A percentile compares a stretch with the other conserved stretches of the same genome.
These are phyloP conservation scores for Globisporangium polare DNA, from an alignment of 352 stramenopile genomes.

Conservation along the genomic window DNA sequence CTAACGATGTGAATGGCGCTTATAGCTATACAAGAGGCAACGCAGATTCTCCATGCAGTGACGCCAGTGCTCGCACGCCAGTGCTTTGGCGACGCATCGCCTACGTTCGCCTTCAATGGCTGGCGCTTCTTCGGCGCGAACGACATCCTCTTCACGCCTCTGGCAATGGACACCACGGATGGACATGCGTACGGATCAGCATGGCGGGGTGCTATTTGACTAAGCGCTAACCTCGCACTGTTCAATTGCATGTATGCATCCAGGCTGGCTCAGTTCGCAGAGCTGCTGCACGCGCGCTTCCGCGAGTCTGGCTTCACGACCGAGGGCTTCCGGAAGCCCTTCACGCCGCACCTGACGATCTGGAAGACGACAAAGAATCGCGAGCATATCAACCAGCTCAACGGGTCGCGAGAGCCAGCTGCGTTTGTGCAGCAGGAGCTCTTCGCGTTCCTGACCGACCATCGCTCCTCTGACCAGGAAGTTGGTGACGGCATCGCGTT, in stretches of 20 bases:
- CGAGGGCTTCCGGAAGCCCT: slow-evolving; percentile 28
- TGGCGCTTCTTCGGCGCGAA: slow-evolving; percentile 40
- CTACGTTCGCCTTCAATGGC: slow-evolving; percentile 22
- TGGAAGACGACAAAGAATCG: slow-evolving; percentile 37
- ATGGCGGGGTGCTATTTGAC: no score
- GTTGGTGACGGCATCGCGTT: background rate
- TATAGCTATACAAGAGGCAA: slow-evolving; percentile 23
- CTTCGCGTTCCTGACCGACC: background rate
- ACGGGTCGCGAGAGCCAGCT: background rate
- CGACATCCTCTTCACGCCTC: slow-evolving; percentile 29
- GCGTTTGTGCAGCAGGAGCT: slow-evolving; percentile 6
- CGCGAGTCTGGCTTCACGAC: slow-evolving; percentile 22
- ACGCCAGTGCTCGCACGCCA: slow-evolving; percentile 8
- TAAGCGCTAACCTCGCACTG: background rate
- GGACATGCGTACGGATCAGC: slow-evolving; percentile 21
- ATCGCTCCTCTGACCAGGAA: background rate
- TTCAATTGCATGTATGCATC: background rate
- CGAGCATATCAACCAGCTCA: slow-evolving; percentile 16
- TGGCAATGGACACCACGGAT: slow-evolving; percentile 18
- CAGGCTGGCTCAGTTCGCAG: slow-evolving; percentile 26
- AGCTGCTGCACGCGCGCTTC: slow-evolving; percentile 26
- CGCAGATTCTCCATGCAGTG: slow-evolving; percentile 19
- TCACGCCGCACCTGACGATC: slow-evolving; percentile 41
- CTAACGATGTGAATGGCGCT: background rate
- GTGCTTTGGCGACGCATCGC: slow-evolving; percentile 12